Base-by-base conservation (phyloP, 2,329 filamentous ascomycete species). In the Curvularia eragrostidis region DNA sequence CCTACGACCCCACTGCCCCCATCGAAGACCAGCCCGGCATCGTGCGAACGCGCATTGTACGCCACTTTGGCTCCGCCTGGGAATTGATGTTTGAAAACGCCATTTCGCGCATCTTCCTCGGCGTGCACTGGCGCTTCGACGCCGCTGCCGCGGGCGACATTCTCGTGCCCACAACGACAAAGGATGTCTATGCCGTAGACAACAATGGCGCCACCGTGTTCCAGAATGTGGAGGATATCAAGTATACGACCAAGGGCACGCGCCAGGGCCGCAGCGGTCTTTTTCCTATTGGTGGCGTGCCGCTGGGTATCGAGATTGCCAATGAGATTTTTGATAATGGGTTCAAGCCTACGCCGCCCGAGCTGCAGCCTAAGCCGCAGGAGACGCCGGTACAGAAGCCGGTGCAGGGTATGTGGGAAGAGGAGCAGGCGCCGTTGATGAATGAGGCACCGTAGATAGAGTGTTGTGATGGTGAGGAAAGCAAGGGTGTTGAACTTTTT, bases 51-150 rank as follows among this genome's bases (percentile, higher is more conserved):
- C 52, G 58, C 10, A 48, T 69, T 7, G 47, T 49, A 1, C 58
- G 60, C 18, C 52, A 64, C 10, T 72, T 70, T 52, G 8, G n/a
- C 18, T 62, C 58, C 7, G 46, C 62, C 13, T 72, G 69, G 69
- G 67, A 70, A 26, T 60, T 66, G 24, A 72, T 72, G 44, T 71
- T 71, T 32, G 67, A 70, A 34, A 70, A 68, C 36, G 69, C 67
- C 10, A 57, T 70, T 54, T 69, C 66, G 5, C 69, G 69, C 13
- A 59, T 71, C 41, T 71, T 58, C 50, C 61, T 71, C 1, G 69
- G 69, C 13, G 69, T 72, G 1, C 69, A 72, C 48, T 72, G 68
- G 69, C 58, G 65, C 41, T 72, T 71, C 48, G 69, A 72, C 48
- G 69, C 69, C 12, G 69, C 68, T 10, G 61, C 69, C 5, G 54